Conservation (phyloP, 805 yeast species). For the Ogataea parapolymorpha region DNA sequence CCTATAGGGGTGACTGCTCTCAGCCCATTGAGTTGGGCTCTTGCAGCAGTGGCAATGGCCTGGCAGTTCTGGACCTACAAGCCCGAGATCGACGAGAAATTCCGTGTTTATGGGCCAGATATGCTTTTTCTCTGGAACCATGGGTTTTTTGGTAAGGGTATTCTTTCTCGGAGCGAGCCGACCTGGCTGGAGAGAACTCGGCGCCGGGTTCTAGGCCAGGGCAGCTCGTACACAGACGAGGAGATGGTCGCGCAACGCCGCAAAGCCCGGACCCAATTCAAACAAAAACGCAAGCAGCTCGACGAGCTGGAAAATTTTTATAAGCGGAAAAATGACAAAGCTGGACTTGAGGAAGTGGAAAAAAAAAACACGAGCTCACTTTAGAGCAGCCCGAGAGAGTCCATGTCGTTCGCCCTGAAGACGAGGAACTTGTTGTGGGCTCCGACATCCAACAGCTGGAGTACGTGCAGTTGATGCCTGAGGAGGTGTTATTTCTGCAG, state of each 20-base stretch:
- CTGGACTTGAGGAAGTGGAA: conserved; percentile 36
- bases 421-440: conserved; percentile 32
- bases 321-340: conserved; percentile 21
- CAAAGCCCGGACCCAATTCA: conserved; percentile 67
- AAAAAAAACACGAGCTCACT: conserved; percentile 29
- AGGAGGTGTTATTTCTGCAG: conserved; percentile 72
- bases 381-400: conserved; percentile 13
- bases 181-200: conserved; percentile 75
- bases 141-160: conserved; percentile 95
- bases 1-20: conserved; percentile 37
- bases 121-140: conserved; percentile 67
- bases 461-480: conserved; percentile 66
- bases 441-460: conserved; percentile 35
- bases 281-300: conserved; percentile 57
- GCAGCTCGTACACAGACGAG: conserved; percentile 50
- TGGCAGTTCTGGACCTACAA: conserved; percentile 6
- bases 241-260: conserved; percentile 75
- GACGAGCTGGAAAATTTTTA: conserved; percentile 45
- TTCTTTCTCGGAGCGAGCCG: conserved; percentile 86
- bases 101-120: conserved; percentile 42
- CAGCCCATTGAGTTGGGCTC: conserved; percentile 46
- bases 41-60: conserved; percentile 30
- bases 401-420: conserved; percentile 34
- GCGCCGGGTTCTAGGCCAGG: conserved; percentile 40
- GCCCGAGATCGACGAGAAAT: conserved; percentile 21